These are phyloP conservation scores for Agrostemma githago DNA, from an alignment of 148 eudicot species.

Conservation along the genomic window DNA sequence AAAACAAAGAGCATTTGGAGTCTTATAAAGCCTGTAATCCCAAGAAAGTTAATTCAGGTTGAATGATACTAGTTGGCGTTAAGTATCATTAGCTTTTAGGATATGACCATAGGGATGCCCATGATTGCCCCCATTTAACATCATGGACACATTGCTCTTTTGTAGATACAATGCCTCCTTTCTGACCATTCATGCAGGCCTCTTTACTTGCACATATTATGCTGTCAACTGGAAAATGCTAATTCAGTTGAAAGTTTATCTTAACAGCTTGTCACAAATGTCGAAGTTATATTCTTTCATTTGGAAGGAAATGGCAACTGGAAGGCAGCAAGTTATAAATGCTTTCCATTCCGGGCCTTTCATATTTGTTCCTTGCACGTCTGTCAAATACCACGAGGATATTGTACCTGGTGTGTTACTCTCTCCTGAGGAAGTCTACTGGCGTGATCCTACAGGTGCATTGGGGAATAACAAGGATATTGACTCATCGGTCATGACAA, in stretches of 20 bases:
- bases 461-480: constrained; percentile 33
- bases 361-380: constrained; percentile 63
- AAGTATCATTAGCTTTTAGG: background rate
- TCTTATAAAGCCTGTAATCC: background rate
- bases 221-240: constrained; percentile 13
- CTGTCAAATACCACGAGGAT: constrained; percentile 43
- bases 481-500: constrained; percentile 18
- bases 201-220: constrained; percentile 2
- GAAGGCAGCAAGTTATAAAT: constrained; percentile 47
- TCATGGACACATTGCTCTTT: background rate
- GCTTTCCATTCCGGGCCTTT: constrained; percentile 57
- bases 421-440: constrained; percentile 68
- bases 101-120: background rate
- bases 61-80: background rate
- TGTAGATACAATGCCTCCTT: background rate
- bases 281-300: constrained; percentile 63
- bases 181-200: background rate
- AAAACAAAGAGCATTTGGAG: background rate
- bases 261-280: constrained; percentile 78
- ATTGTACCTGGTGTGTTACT: constrained; percentile 56
- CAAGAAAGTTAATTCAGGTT: background rate
- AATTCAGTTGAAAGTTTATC: constrained; percentile 16
- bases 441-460: constrained; percentile 75
- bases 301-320: constrained; percentile 57
- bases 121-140: background rate